These are phyloP conservation scores for Thelephora terrestris DNA, from an alignment of 1,284 basidiomycete genomes.

Conservation along the genomic window DNA sequence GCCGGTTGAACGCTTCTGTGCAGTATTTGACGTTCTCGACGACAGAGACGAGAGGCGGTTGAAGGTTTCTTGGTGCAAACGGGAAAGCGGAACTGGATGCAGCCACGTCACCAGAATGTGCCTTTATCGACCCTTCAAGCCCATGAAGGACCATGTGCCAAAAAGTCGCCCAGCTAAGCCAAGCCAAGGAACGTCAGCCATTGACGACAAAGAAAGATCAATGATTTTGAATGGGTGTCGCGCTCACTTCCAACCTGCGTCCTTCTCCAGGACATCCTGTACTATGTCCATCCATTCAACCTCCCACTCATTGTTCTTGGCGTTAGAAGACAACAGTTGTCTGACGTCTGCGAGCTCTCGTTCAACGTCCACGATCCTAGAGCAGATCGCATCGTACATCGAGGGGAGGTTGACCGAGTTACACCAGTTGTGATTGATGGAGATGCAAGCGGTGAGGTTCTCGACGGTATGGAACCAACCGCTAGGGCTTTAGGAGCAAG, in stretches of 20 bases:
- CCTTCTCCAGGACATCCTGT: conserved; percentile 24
- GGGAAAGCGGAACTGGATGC: conserved; percentile 11
- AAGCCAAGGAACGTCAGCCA: neutral
- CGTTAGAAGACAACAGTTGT: conserved; percentile 15
- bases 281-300: conserved; percentile 20
- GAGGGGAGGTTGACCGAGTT: conserved; percentile 22
- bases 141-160: conserved; percentile 22
- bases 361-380: conserved; percentile 22
- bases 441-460: conserved; percentile 22
- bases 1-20: conserved; percentile 13
- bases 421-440: conserved; percentile 26
- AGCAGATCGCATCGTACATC: conserved; percentile 23
- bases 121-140: conserved; percentile 4
- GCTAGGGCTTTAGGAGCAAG: conserved; percentile 15
- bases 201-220: neutral
- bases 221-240: neutral
- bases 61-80: conserved; percentile 13
- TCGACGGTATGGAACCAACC: conserved; percentile 23
- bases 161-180: conserved; percentile 21
- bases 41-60: conserved; percentile 13
- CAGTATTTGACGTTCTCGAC: conserved; percentile 12
- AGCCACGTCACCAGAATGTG: neutral
- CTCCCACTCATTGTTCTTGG: conserved; percentile 11
- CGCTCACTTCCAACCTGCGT: conserved; percentile 25
- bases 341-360: conserved; percentile 21